A percentile compares a stretch with the other conserved stretches of the same genome.
Evolutionary conservation across 2,329 filamentous ascomycete species (phyloP).

Genomic region (Aspergillus calidoustus): DNA sequence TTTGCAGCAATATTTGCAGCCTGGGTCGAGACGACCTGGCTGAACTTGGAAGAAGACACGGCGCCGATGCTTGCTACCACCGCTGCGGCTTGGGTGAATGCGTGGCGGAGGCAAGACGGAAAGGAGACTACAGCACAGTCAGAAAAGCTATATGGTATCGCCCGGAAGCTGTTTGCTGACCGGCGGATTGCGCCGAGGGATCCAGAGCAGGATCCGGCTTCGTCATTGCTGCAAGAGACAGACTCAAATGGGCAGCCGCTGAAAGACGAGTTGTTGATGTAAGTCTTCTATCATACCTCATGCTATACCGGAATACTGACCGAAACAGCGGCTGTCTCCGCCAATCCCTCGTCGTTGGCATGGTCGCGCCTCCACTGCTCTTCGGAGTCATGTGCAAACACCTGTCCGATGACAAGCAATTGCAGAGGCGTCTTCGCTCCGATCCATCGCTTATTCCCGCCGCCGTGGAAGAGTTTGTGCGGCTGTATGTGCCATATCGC

Average conservation of each 20-base stretch:
- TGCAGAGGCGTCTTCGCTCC: conserved; percentile 6
- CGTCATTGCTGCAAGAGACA: conserved; percentile 13
- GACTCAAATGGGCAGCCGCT: conserved; percentile 9
- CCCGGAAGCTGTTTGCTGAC: conserved; percentile 13
- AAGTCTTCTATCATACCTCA: not conserved
- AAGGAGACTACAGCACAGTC: conserved; percentile 15
- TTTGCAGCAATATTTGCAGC: too few relatives aligned
- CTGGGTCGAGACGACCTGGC: too few relatives aligned
- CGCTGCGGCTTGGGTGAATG: conserved; percentile 20
- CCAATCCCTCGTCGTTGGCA: conserved; percentile 20
- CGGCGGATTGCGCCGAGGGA: conserved; percentile 9
- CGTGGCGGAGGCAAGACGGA: conserved; percentile 17
- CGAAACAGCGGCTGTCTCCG: conserved; percentile 11
- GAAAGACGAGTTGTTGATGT: conserved; percentile 8
- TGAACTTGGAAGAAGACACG: not conserved
- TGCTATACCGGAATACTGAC: not conserved
- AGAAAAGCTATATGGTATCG: conserved; percentile 14
- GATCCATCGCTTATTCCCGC: conserved; percentile 15
- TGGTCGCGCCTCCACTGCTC: conserved; percentile 20
- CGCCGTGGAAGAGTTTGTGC: conserved; percentile 18
- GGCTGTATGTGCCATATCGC: conserved; percentile 20
- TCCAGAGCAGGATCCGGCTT: conserved; percentile 18
- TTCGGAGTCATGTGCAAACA: conserved; percentile 18
- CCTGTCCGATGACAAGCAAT: conserved; percentile 9
- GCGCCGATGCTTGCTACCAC: conserved; percentile 16